Percentiles rank a stretch among this genome's conserved stretches.
These are phyloP conservation scores for Xylaria castorea DNA, from an alignment of 495 filamentous ascomycete species.

Conservation along the genomic window DNA sequence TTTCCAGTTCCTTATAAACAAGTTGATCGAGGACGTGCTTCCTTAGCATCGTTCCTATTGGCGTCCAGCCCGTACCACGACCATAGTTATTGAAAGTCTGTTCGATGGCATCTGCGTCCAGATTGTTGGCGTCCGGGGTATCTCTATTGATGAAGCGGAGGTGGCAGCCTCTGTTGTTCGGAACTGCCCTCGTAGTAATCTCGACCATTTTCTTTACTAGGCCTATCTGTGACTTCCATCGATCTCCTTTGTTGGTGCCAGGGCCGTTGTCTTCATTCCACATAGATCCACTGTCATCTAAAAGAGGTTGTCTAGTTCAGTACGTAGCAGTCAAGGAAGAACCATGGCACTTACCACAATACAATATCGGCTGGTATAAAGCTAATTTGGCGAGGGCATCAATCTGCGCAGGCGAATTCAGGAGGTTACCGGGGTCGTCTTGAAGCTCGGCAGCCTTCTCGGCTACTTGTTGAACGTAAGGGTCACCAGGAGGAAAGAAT, in stretches of 20 bases:
- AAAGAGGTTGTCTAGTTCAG: neutral
- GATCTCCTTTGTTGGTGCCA: slow-evolving; percentile 15
- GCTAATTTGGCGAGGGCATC: slow-evolving; percentile 21
- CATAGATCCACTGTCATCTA: slow-evolving; percentile 22
- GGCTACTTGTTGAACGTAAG: slow-evolving; percentile 22
- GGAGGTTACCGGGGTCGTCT: slow-evolving; percentile 9
- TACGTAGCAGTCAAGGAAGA: neutral
- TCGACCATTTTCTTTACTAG: slow-evolving; percentile 23
- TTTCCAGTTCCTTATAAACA: slow-evolving; percentile 2
- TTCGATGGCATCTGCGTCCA: neutral
- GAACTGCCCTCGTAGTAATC: slow-evolving; percentile 16
- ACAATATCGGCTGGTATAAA: slow-evolving; percentile 15
- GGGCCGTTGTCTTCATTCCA: slow-evolving; percentile 24
- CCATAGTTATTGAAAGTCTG: slow-evolving; percentile 9
- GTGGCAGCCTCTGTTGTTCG: slow-evolving; percentile 16
- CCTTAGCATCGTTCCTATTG: slow-evolving; percentile 8
- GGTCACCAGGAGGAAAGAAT: slow-evolving; percentile 17
- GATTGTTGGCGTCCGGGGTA: neutral
- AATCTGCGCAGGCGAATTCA: slow-evolving; percentile 25
- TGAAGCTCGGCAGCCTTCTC: slow-evolving; percentile 19
- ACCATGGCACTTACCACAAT: slow-evolving; percentile 18
- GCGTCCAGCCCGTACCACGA: slow-evolving; percentile 22
- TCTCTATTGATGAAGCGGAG: slow-evolving; percentile 24
- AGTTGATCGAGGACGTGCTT: slow-evolving; percentile 22
- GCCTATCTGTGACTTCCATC: slow-evolving; percentile 15